phyloP scores from a whole-genome alignment of 139 green algal genomes.

The Choricystis sp. region DNA sequence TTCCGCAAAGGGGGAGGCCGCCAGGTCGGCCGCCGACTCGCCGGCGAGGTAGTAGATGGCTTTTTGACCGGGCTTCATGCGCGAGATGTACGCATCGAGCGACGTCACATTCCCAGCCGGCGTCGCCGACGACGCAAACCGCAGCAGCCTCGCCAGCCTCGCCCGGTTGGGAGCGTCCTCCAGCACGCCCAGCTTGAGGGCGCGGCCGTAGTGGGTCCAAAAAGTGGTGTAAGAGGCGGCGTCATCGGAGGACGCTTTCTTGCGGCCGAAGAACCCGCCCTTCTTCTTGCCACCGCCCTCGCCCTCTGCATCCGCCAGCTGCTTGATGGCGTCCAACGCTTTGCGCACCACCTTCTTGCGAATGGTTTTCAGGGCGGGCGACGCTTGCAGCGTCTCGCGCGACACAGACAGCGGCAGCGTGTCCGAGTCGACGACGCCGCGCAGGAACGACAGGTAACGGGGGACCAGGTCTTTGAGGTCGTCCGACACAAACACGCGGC shows the following conservation, averaged over 20 bases:
- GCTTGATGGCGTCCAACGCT: conserved; percentile 82
- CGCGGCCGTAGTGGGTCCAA: conserved; percentile 75
- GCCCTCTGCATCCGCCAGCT: conserved; percentile 66
- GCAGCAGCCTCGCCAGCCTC: conserved; percentile 64
- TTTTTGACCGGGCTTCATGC: conserved; percentile 91
- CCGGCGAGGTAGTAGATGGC: conserved; percentile 92
- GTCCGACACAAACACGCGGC: conserved; percentile 89
- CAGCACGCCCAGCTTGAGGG: conserved; percentile 94
- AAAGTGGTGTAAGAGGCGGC: conserved; percentile 59
- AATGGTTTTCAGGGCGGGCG: conserved; percentile 81
- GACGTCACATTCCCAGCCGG: conserved; percentile 39
- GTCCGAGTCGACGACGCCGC: conserved; percentile 91
- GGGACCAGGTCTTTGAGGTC: conserved; percentile 85
- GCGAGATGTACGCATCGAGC: conserved; percentile 73
- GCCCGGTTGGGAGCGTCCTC: conserved; percentile 80
- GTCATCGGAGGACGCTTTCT: not conserved
- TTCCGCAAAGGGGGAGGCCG: conserved; percentile 57
- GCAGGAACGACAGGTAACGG: conserved; percentile 67
- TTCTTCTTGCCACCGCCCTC: conserved; percentile 17
- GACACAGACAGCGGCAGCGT: conserved; percentile 86
- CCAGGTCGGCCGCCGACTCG: conserved; percentile 46
- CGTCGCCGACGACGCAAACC: conserved; percentile 62
- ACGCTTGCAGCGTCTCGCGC: conserved; percentile 81
- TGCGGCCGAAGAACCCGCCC: not conserved
- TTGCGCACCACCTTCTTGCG: conserved; percentile 95